phyloP scores from a whole-genome alignment of 2,329 filamentous ascomycete species.

The Verticillium zaregamsianum region DNA sequence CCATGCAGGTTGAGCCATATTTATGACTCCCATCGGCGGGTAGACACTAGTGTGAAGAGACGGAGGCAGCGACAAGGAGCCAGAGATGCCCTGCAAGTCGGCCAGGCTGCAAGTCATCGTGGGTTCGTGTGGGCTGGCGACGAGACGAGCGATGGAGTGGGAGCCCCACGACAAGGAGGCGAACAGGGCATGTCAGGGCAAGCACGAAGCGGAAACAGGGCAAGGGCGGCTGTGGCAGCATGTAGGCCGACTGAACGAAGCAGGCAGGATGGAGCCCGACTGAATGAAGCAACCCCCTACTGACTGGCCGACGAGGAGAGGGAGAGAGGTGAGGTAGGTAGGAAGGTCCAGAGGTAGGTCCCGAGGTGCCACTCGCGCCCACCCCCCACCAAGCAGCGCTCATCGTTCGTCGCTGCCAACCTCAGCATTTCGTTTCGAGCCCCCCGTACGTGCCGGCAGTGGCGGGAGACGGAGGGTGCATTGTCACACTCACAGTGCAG shows the following conservation, averaged over 20 bases:
- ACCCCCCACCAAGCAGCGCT: neutral
- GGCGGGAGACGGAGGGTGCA: neutral
- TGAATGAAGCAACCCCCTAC: too few species aligned
- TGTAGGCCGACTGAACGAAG: too few species aligned
- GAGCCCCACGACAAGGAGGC: neutral
- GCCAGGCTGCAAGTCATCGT: neutral
- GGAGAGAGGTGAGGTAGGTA: too few species aligned
- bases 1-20: neutral
- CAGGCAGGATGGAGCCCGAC: too few species aligned
- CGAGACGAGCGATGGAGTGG: neutral
- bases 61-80: neutral
- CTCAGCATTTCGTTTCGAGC: neutral
- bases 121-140: neutral
- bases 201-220: neutral
- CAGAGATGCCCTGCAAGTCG: neutral
- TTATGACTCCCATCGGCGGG: neutral
- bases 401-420: neutral
- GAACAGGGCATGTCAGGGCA: neutral
- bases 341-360: neutral
- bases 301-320: too few species aligned
- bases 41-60: neutral
- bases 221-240: neutral
- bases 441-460: neutral
- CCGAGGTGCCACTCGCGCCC: neutral
- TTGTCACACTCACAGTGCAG: neutral